Evolutionary conservation across 345 rosid species (phyloP).

Genomic region (Rhizophora mangle): DNA sequence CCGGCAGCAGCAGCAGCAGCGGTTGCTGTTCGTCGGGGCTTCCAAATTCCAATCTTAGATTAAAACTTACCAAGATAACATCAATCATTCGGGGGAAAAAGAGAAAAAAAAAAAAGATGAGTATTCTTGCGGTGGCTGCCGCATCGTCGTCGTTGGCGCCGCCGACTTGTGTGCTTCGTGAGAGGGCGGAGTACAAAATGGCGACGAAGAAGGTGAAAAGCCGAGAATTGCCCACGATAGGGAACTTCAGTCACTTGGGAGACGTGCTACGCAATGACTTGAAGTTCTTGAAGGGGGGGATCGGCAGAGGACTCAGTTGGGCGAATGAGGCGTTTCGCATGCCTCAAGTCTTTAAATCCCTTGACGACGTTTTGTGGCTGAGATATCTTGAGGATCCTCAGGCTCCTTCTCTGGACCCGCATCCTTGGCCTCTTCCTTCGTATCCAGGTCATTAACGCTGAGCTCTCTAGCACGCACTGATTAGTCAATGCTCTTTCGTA

Average conservation of each 20-base stretch:
- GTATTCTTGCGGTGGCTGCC: background rate
- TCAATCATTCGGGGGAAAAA: too few species aligned
- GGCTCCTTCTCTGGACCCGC: conserved; percentile 35
- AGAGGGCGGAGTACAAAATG: conserved; percentile 16
- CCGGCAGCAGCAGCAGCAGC: too few species aligned
- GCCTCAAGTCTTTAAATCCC: conserved; percentile 51
- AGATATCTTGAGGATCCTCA: conserved; percentile 62
- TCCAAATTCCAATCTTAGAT: too few species aligned
- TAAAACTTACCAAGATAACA: too few species aligned
- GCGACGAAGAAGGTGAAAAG: conserved; percentile 27
- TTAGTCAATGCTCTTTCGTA: too few species aligned
- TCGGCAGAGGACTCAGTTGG: conserved; percentile 65
- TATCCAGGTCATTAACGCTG: conserved; percentile 54
- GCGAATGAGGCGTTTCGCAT: conserved; percentile 59
- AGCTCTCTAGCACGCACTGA: too few species aligned
- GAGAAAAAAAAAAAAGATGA: too few species aligned
- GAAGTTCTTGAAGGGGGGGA: conserved; percentile 49
- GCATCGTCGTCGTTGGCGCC: conserved; percentile 8
- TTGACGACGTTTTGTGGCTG: conserved; percentile 75
- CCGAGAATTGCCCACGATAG: conserved; percentile 28
- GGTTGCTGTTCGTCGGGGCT: too few species aligned
- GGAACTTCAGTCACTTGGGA: conserved; percentile 55
- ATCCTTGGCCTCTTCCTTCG: conserved; percentile 62
- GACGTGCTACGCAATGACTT: conserved; percentile 64
- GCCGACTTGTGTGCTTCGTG: conserved; percentile 20